phyloP scores from a whole-genome alignment of 176 grass and related monocot genomes.

The Aegilops tauschii region DNA sequence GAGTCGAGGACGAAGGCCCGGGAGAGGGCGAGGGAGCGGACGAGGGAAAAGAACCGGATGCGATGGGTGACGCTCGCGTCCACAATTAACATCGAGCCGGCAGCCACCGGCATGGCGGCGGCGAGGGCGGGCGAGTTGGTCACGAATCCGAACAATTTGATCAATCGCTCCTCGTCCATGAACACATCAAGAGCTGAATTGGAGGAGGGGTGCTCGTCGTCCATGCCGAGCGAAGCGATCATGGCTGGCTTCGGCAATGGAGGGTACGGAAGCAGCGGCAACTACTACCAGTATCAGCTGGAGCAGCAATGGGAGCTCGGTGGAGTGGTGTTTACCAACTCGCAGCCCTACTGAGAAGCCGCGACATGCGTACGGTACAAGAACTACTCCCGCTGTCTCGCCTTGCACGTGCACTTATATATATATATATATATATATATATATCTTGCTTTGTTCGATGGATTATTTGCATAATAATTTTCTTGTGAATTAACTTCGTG shows the following conservation, averaged over 20 bases:
- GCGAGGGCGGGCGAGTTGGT: constrained; percentile 1
- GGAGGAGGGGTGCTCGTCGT: constrained; percentile 58
- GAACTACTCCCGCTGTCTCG: constrained; percentile 24
- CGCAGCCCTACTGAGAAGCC: constrained; percentile 24
- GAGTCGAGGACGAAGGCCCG: constrained; percentile 75
- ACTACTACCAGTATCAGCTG: constrained; percentile 20
- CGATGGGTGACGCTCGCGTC: constrained; percentile 57
- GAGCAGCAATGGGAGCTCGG: constrained; percentile 72
- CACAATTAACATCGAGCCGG: constrained; percentile 41
- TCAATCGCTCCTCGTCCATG: constrained; percentile 20
- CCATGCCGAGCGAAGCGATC: constrained; percentile 33
- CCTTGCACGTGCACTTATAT: neutral
- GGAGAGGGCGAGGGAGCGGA: constrained; percentile 86
- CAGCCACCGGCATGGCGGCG: neutral
- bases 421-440: constrained; percentile 28
- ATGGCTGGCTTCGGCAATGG: constrained; percentile 29
- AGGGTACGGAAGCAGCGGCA: constrained; percentile 11
- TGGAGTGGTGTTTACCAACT: constrained; percentile 41
- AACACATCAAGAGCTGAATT: constrained; percentile 45
- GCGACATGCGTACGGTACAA: constrained; percentile 34
- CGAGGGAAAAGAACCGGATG: constrained; percentile 78
- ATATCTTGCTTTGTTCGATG: constrained; percentile 9
- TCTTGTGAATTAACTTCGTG: constrained; percentile 30
- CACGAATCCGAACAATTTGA: constrained; percentile 25
- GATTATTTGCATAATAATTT: constrained; percentile 19